Evolutionary conservation across 345 rosid genomes (phyloP), one percentile per base, ranked within the genome.

Genomic region (Brassica napus): DNA sequence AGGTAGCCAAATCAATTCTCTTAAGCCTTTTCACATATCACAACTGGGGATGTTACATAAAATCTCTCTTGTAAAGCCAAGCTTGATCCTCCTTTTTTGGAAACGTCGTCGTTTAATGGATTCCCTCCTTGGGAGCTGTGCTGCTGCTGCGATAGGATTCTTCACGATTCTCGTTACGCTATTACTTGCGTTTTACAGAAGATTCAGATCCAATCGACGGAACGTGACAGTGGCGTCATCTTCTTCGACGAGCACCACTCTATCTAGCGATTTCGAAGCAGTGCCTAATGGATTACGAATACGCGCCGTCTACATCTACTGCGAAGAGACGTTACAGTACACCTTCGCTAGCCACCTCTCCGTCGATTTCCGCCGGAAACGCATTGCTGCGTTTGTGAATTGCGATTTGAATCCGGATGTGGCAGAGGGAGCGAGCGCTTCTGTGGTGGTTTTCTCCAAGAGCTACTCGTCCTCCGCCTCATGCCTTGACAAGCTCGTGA

Each of bases 391-490:
- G n/a, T 44, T 44, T 44, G 52, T 44, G 12, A 44, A 44, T 11
- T 44, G 52, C 52, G 52, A 44, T 44, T 1, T 12, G 47, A 10
- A 39, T 26, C 66, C 11, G 14, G 44, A 75, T 67, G 73, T 9
- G 23, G 11, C 42, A 2, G 47, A 75, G 32, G 0, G 47, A 26
- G 44, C 3, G 16, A 67, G 14, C 0, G 73, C 73, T 1, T 58
- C 4, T 2, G 79, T 75, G 59, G 32, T 75, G 8, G 4, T 75
- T 75, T 21, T 75, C 14, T 67, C 79, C 0, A 4, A 67, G 60
- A 18, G 0, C 34, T 57, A 0, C 67, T 15, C 67, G 0, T 75
- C 66, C 12, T 67, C 73, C 23, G 1, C 31, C 42, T 57, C 73
- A 10, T 57, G 68, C 32, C 18, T 76, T 3, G 23, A 68, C 32